phyloP scores from a whole-genome alignment of 495 filamentous ascomycete genomes.

The Podospora sp. region DNA sequence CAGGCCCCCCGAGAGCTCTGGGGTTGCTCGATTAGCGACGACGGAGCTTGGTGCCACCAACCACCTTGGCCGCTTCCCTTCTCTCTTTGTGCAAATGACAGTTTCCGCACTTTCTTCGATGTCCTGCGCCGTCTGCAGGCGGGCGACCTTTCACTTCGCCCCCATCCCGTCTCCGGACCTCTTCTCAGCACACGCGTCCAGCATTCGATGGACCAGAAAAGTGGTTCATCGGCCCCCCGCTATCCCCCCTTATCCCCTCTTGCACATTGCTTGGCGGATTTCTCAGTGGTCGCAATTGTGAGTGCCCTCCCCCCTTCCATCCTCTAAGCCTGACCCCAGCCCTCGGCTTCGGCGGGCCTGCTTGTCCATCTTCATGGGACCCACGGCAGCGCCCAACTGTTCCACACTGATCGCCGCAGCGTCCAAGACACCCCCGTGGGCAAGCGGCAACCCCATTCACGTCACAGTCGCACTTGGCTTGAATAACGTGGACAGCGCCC shows the following conservation, averaged over 20 bases:
- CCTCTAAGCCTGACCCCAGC: background rate
- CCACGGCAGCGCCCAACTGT: conserved; percentile 6
- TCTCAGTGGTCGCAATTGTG: background rate
- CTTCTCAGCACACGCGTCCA: conserved; percentile 15
- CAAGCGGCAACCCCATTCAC: background rate
- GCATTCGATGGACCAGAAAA: conserved; percentile 14
- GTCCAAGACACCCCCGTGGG: background rate
- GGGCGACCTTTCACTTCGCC: background rate
- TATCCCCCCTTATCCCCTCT: conserved; percentile 1
- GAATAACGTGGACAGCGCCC: background rate
- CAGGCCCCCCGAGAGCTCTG: background rate
- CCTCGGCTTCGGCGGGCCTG: background rate
- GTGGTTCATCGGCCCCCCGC: background rate
- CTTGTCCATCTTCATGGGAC: background rate
- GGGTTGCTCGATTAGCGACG: background rate
- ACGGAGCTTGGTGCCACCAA: conserved; percentile 6
- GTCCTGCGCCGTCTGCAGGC: conserved; percentile 7
- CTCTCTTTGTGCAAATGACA: background rate
- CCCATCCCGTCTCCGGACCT: background rate
- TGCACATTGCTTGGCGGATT: conserved; percentile 7
- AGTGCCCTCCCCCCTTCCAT: background rate
- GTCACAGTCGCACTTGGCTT: background rate
- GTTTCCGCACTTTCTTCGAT: background rate
- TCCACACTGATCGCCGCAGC: background rate
- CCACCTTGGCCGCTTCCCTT: background rate